Conservation (phyloP, 345 rosid genomes). For the Garcia nutans region DNA sequence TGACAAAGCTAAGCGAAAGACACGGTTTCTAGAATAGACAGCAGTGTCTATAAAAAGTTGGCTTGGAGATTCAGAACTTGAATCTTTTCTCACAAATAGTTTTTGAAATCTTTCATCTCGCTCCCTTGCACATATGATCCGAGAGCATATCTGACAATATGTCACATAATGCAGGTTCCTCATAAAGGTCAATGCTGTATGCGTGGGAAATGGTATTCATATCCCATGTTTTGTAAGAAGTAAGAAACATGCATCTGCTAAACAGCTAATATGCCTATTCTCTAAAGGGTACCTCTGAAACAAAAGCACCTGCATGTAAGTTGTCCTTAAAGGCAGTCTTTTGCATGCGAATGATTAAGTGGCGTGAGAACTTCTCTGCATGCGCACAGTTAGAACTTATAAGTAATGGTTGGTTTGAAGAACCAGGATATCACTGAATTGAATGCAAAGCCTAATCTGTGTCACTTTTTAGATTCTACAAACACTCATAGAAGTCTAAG, state of each 20-base stretch:
- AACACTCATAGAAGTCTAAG: background rate
- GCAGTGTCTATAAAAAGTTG: constrained; percentile 86
- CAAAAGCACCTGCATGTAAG: constrained; percentile 87
- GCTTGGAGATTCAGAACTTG: constrained; percentile 43
- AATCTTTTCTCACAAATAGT: constrained; percentile 66
- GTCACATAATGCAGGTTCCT: constrained; percentile 10
- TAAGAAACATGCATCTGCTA: background rate
- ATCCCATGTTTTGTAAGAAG: background rate
- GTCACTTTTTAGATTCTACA: background rate
- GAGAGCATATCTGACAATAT: constrained; percentile 67
- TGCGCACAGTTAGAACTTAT: background rate
- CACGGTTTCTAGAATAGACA: constrained; percentile 90
- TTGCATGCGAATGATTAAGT: constrained; percentile 70
- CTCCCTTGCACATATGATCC: constrained; percentile 50
- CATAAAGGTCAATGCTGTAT: background rate
- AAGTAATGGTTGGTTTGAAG: constrained; percentile 1
- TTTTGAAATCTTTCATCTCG: constrained; percentile 49
- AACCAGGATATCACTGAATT: background rate
- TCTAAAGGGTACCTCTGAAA: constrained; percentile 67
- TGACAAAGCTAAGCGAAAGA: constrained; percentile 85
- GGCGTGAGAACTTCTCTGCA: constrained; percentile 96
- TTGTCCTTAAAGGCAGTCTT: constrained; percentile 90
- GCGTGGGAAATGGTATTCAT: background rate
- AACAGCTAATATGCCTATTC: constrained; percentile 15
- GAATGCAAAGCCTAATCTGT: background rate